phyloP scores from a whole-genome alignment of 2,329 filamentous ascomycete genomes.

The Aspergillus fumigatiaffinis region DNA sequence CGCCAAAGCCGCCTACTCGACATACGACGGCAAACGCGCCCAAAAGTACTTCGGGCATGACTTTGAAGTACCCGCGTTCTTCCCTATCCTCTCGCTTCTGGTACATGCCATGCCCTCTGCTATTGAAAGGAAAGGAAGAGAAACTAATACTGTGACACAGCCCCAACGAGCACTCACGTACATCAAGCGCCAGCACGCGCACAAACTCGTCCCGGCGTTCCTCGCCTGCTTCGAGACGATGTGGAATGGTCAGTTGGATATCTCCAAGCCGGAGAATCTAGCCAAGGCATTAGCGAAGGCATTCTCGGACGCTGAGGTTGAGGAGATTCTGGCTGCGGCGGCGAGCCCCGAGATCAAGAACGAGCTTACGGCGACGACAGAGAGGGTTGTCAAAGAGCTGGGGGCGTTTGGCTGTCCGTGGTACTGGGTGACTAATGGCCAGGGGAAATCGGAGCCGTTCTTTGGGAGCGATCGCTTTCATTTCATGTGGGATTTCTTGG shows the following conservation, averaged over 20 bases:
- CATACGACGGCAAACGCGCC: constrained; percentile 48
- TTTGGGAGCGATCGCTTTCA: constrained; percentile 69
- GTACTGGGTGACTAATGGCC: constrained; percentile 57
- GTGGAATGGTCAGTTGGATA: constrained; percentile 59
- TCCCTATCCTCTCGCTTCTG: constrained; percentile 53
- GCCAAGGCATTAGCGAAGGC: constrained; percentile 23
- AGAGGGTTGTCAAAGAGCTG: constrained; percentile 53
- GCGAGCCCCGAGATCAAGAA: constrained; percentile 50
- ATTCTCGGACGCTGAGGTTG: constrained; percentile 47
- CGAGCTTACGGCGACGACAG: constrained; percentile 56
- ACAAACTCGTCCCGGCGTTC: constrained; percentile 52
- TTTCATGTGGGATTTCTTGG: constrained; percentile 65
- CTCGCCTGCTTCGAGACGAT: constrained; percentile 56
- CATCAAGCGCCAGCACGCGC: constrained; percentile 58
- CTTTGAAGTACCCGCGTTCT: constrained; percentile 46
- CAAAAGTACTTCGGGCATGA: constrained; percentile 48
- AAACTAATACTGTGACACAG: constrained; percentile 26
- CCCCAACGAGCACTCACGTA: constrained; percentile 64
- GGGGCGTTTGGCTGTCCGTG: constrained; percentile 77
- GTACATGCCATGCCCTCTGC: constrained; percentile 41
- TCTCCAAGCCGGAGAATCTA: constrained; percentile 57
- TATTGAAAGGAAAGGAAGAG: neutral
- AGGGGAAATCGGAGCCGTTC: constrained; percentile 62
- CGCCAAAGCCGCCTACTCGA: constrained; percentile 61
- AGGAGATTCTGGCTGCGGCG: constrained; percentile 53